Evolutionary conservation across 2,329 filamentous ascomycete species (phyloP), one percentile per base, ranked within the genome.

Genomic region (Fusarium nelsonii): DNA sequence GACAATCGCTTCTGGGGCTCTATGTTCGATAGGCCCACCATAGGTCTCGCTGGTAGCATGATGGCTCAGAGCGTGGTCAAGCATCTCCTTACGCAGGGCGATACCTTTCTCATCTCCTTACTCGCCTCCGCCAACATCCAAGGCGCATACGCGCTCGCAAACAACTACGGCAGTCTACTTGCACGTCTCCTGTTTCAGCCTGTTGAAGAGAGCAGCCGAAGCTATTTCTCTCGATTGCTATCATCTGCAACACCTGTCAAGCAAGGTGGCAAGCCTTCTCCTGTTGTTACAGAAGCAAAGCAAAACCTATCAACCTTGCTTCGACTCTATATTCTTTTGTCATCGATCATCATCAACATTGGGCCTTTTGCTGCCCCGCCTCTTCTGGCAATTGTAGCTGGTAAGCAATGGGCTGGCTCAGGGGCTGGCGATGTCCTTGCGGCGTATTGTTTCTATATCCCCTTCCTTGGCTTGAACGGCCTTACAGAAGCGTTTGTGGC

Each of bases 111-210:
- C 50, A 91, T 99, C 68, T 91, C 92, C 16, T 81, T 90, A 14
- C 84, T 98, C 59, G 91, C 94, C 8, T 89, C 90, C 0, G 87
- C 96, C 2, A 84, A 88, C 41, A 91, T 94, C 6, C 96, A 98
- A 81, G 96, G 96, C 15, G 90, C 93, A 36, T 99, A 98, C 76
- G 93, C 94, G 0, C 85, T 99, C 7, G 96, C 95, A 53, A 94
- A 94, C 73, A 99, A 98, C 79, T 99, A 96, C 77, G 96, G 96
- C 23, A 92, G 94, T 4, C 87, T 99, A 1, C 82, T 97, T 30
- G 96, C 96, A 0, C 88, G 96, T 4, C 88, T 98, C 68, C 82
- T 99, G 51, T 95, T 99, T 78, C 96, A 98, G 75, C 97, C 96
- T 9, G 89, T 99, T 63, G 96, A 99, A 79, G 97, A 99, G 80